Percentiles rank a stretch among this genome's conserved stretches.
These are phyloP conservation scores for Fusarium devonianum DNA, from an alignment of 2,329 filamentous ascomycete species.

Conservation along the genomic window DNA sequence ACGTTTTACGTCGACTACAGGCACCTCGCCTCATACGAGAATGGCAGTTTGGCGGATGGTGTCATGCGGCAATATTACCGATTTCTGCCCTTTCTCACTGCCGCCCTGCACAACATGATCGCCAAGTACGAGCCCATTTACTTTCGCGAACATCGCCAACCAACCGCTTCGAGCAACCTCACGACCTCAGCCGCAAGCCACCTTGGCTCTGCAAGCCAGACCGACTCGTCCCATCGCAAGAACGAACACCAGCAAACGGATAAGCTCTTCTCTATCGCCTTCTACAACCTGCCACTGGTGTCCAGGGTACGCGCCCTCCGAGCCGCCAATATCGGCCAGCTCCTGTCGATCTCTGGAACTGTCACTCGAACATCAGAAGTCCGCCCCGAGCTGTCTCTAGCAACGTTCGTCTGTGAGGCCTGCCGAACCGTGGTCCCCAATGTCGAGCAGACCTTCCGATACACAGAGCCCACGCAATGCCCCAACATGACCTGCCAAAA, in stretches of 20 bases:
- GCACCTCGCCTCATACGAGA: conserved; percentile 79
- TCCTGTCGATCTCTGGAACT: conserved; percentile 95
- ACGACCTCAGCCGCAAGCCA: conserved; percentile 73
- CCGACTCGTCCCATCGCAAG: conserved; percentile 76
- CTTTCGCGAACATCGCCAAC: conserved; percentile 90
- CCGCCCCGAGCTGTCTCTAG: conserved; percentile 87
- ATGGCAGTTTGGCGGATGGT: conserved; percentile 82
- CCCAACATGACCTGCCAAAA: conserved; percentile 89
- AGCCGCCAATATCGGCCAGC: conserved; percentile 87
- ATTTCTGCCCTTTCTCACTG: conserved; percentile 89
- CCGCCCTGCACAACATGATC: conserved; percentile 90
- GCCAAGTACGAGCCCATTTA: conserved; percentile 94
- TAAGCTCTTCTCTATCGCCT: conserved; percentile 91
- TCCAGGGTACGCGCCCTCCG: conserved; percentile 86
- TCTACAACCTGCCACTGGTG: conserved; percentile 90
- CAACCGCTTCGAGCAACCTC: conserved; percentile 75
- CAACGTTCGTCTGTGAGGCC: conserved; percentile 89
- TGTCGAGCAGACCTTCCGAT: conserved; percentile 96
- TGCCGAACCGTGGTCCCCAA: conserved; percentile 87
- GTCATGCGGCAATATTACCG: conserved; percentile 93
- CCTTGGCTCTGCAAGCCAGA: conserved; percentile 66
- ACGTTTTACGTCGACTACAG: conserved; percentile 88
- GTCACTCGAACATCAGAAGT: conserved; percentile 98
- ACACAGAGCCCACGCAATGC: conserved; percentile 95
- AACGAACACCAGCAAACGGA: conserved; percentile 96